These are phyloP conservation scores for Hemileccinum rubropunctum DNA, from an alignment of 768 basidiomycete genomes.

Conservation along the genomic window DNA sequence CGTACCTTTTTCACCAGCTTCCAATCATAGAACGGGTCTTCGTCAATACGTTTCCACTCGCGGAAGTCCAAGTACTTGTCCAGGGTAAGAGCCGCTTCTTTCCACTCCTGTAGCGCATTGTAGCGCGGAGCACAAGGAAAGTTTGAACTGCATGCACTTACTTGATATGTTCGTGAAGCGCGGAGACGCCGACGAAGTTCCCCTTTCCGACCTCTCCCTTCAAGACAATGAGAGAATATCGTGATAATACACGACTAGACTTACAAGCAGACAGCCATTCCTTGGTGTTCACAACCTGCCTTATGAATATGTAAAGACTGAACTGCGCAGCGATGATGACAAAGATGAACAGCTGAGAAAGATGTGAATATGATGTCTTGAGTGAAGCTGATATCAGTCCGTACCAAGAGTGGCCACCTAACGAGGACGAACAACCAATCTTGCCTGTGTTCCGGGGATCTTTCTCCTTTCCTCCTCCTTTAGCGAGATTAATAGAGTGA, in stretches of 20 bases:
- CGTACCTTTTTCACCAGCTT: slow-evolving; percentile 73
- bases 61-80: slow-evolving; percentile 84
- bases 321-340: slow-evolving; percentile 83
- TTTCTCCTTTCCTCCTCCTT: slow-evolving; percentile 38
- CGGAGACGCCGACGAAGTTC: slow-evolving; percentile 71
- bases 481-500: slow-evolving; percentile 3
- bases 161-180: slow-evolving; percentile 71
- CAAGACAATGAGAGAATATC: not conserved
- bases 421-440: slow-evolving; percentile 78
- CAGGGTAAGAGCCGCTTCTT: slow-evolving; percentile 67
- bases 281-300: slow-evolving; percentile 92
- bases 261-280: slow-evolving; percentile 90
- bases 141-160: slow-evolving; percentile 24
- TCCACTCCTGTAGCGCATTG: slow-evolving; percentile 69
- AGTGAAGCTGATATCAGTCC: slow-evolving; percentile 16
- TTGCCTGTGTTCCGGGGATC: slow-evolving; percentile 44
- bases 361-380: slow-evolving; percentile 4
- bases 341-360: slow-evolving; percentile 71
- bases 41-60: slow-evolving; percentile 86
- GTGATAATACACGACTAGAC: slow-evolving; percentile 8
- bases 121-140: not conserved
- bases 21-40: slow-evolving; percentile 92
- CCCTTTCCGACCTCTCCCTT: slow-evolving; percentile 87
- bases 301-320: slow-evolving; percentile 78
- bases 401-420: slow-evolving; percentile 83